phyloP scores from a whole-genome alignment of 1,284 basidiomycete species.

The Malassezia furfur region DNA sequence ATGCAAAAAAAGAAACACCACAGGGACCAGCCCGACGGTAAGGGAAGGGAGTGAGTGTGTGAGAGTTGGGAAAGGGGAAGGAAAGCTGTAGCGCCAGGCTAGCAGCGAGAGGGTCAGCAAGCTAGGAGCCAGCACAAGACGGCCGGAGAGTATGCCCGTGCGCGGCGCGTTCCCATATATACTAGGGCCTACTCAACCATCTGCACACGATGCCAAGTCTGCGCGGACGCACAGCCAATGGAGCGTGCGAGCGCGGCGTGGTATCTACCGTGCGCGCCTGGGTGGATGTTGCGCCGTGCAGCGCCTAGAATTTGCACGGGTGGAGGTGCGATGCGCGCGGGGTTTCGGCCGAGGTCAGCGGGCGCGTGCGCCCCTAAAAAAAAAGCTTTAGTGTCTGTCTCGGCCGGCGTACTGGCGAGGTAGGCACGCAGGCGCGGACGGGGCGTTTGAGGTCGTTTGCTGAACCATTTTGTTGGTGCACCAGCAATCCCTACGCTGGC shows the following conservation, averaged over 20 bases:
- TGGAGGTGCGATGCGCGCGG: neutral
- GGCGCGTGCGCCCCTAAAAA: neutral
- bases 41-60: neutral
- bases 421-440: neutral
- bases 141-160: neutral
- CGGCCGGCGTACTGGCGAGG: constrained; percentile 4
- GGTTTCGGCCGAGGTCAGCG: neutral
- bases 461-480: neutral
- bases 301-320: constrained; percentile 4
- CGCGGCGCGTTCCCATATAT: neutral
- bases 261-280: neutral
- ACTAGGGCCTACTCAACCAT: neutral
- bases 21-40: neutral
- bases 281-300: constrained; percentile 8
- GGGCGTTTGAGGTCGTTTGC: neutral
- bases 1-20: neutral
- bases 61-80: neutral
- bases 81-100: constrained; percentile 6
- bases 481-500: neutral
- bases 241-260: neutral
- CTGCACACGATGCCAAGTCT: no score
- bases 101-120: neutral
- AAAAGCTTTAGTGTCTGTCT: neutral
- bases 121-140: neutral
- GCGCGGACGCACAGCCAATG: neutral